Base-by-base conservation (phyloP, 805 yeast genomes). In the Saccharomycopsis guyanensis region DNA sequence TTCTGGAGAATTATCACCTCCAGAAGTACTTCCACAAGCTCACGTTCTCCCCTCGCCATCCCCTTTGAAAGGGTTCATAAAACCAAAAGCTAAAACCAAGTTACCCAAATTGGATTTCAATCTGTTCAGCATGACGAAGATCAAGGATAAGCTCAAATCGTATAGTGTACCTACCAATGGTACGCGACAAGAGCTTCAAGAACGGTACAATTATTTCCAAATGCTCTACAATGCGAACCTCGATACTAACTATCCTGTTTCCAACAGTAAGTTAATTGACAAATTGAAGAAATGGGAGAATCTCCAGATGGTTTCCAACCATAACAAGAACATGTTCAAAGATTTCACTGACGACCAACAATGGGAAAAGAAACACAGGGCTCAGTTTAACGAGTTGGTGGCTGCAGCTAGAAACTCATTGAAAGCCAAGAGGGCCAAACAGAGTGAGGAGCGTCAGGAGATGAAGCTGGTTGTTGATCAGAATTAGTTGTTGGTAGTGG, bases 201-300 rank as follows among this genome's bases (percentile, higher is more conserved):
- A 33, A 6, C 47, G 47, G 16, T 50, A 44, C 37, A 44, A 41
- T 20, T 40, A 44, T 37, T 50, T 43, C 35, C 35, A 18, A 5
- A 38, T 39, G 13, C 22, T 47, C 3, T 50, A 47, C 46, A 50
- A 50, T 32, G 35, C 53, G 3, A 50, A 50, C 32, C 27, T 47
- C 18, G 53, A 50, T 22, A 40, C 50, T 4, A 43, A 37, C 3
- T 37, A 43, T 33, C 51, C 49, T 7, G 2, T 39, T 12, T 15
- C 42, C 15, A 37, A 40, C 38, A 16, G n/a, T 5, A 38, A 46
- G 25, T 27, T 50, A 3, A 6, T 33, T 2, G 24, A 24, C 3
- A 48, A 47, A 42, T 8, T 50, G 12, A 43, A 34, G 32, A 32
- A 39, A 19, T 50, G 53, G 53, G 53, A 50, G 23, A 15, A 29